These are phyloP conservation scores for Colletotrichum sp. DNA, from an alignment of 2,329 filamentous ascomycete genomes.

Conservation along the genomic window DNA sequence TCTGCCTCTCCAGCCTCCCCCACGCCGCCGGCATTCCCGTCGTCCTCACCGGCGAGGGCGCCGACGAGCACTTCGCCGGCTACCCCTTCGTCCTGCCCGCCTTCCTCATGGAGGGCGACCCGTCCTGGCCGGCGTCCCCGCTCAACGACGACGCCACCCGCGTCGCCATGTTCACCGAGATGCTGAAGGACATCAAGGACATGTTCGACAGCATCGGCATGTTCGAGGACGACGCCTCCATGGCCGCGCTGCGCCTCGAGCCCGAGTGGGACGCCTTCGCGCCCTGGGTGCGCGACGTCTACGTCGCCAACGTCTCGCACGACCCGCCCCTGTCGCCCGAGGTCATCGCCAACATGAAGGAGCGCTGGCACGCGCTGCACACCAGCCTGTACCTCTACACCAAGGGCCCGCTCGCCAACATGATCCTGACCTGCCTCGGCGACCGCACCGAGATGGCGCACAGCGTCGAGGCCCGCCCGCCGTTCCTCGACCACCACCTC, in stretches of 20 bases:
- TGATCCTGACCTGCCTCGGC: constrained; percentile 32
- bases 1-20: constrained; percentile 49
- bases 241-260: not conserved
- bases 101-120: constrained; percentile 52
- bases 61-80: constrained; percentile 60
- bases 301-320: constrained; percentile 20
- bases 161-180: constrained; percentile 9
- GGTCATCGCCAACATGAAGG: constrained; percentile 25
- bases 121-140: constrained; percentile 30
- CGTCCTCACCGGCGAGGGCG: constrained; percentile 55
- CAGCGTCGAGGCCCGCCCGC: constrained; percentile 36
- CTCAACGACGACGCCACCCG: not conserved
- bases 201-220: constrained; percentile 16
- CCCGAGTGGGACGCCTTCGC: constrained; percentile 17
- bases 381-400: constrained; percentile 28
- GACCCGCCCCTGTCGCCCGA: constrained; percentile 19
- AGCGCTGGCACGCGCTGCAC: constrained; percentile 34
- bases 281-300: constrained; percentile 16
- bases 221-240: constrained; percentile 12
- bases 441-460: constrained; percentile 41
- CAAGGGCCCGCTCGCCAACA: constrained; percentile 27
- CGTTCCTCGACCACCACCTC: constrained; percentile 37
- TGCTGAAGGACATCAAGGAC: constrained; percentile 5
- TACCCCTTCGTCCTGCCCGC: constrained; percentile 52
- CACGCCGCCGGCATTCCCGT: constrained; percentile 54